A percentile compares a stretch with the other conserved stretches of the same genome.
Conservation (phyloP, 768 basidiomycete species). For the Lactifluus piperatus region DNA sequence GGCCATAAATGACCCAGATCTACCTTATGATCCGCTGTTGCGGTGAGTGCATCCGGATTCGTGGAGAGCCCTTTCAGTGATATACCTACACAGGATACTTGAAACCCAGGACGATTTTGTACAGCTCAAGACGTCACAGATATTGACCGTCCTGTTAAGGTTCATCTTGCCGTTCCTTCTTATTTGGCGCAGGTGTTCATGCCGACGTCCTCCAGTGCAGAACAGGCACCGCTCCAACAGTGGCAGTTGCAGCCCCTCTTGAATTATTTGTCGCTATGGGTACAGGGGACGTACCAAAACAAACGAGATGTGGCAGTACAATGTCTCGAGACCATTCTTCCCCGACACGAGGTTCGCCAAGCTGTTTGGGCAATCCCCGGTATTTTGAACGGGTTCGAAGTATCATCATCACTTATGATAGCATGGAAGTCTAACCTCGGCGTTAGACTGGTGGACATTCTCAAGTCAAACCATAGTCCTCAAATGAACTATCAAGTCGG, state of each 20-base stretch:
- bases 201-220: constrained; percentile 21
- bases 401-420: constrained; percentile 15
- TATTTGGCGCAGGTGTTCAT: background rate
- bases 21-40: constrained; percentile 74
- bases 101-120: constrained; percentile 90
- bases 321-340: constrained; percentile 76
- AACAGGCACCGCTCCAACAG: constrained; percentile 22
- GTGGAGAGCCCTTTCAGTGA: background rate
- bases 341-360: constrained; percentile 70
- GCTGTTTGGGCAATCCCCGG: constrained; percentile 72
- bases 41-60: constrained; percentile 36
- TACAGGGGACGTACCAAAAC: constrained; percentile 39
- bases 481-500: constrained; percentile 95
- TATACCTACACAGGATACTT: constrained; percentile 46
- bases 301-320: constrained; percentile 88
- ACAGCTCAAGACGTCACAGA: constrained; percentile 83
- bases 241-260: constrained; percentile 31
- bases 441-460: constrained; percentile 68
- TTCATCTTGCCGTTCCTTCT: constrained; percentile 32
- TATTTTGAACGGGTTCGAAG: constrained; percentile 53
- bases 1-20: constrained; percentile 57
- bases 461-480: constrained; percentile 72
- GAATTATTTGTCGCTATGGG: constrained; percentile 24
- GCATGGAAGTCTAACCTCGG: background rate
- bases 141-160: constrained; percentile 82